phyloP scores from a whole-genome alignment of 345 rosid species.

The Triadica sebifera region DNA sequence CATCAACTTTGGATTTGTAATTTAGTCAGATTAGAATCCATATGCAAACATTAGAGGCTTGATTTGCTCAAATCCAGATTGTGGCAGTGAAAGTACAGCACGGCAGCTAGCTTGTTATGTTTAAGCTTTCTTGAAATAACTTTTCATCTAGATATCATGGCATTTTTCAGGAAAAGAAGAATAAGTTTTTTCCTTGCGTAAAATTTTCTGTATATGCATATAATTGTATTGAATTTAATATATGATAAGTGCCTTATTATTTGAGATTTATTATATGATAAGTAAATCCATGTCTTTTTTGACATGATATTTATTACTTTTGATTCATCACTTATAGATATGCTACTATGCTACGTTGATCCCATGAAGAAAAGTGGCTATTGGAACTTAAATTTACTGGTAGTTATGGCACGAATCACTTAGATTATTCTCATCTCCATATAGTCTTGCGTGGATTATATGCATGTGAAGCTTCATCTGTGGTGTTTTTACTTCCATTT shows the following conservation, averaged over 20 bases:
- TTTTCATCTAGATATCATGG: background rate
- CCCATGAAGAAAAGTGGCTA: background rate
- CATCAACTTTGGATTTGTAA: background rate
- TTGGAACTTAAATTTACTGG: background rate
- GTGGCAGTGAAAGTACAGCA: background rate
- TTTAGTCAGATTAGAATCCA: slow-evolving; percentile 5
- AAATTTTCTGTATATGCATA: too few relatives aligned
- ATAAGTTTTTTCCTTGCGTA: too few relatives aligned
- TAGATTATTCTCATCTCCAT: background rate
- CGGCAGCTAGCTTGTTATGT: background rate
- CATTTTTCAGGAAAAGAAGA: background rate
- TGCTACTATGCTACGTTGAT: background rate
- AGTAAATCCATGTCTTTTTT: background rate
- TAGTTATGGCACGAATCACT: background rate
- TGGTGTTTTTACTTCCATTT: background rate
- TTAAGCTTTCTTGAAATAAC: background rate
- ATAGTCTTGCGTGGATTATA: background rate
- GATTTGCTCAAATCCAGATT: background rate
- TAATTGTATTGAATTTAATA: too few relatives aligned
- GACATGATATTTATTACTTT: background rate
- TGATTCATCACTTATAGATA: background rate
- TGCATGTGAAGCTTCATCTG: background rate
- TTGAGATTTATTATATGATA: too few relatives aligned
- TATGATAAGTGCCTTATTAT: background rate
- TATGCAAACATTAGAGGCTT: background rate